phyloP scores from a whole-genome alignment of 140 eudicot genomes.

The Erigeron philadelphicus region DNA sequence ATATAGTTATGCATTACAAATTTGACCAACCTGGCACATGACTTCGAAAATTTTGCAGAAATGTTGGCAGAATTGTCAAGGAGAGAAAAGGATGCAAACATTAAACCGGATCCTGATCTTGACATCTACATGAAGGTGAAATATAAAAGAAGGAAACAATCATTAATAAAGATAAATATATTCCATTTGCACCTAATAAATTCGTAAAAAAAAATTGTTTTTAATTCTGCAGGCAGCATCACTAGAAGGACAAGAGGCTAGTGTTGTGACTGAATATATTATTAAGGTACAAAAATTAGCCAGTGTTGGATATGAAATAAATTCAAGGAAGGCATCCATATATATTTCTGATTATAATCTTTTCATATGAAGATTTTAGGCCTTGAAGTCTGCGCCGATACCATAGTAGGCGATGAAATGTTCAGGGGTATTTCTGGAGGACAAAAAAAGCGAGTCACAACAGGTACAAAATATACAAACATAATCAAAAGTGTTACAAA shows the following conservation, averaged over 20 bases:
- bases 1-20: not conserved
- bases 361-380: constrained; percentile 62
- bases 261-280: constrained; percentile 60
- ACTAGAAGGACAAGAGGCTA: constrained; percentile 64
- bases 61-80: constrained; percentile 60
- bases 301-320: constrained; percentile 15
- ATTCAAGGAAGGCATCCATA: constrained; percentile 8
- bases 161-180: not conserved
- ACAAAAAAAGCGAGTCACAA: constrained; percentile 82
- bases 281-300: constrained; percentile 46
- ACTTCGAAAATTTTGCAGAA: constrained; percentile 35
- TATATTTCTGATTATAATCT: constrained; percentile 2
- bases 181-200: constrained; percentile 10
- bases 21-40: constrained; percentile 2
- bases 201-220: not conserved
- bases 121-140: constrained; percentile 74
- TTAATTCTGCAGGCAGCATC: constrained; percentile 52
- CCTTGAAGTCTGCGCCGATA: constrained; percentile 93
- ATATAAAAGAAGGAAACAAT: not conserved
- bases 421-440: constrained; percentile 93
- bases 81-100: constrained; percentile 66
- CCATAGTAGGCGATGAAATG: constrained; percentile 90
- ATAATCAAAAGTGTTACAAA: not conserved
- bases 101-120: constrained; percentile 70
- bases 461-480: constrained; percentile 40